Percentiles rank a stretch among this genome's conserved stretches.
Evolutionary conservation across 345 rosid genomes (phyloP).

Genomic region (Bruguiera sexangula): DNA sequence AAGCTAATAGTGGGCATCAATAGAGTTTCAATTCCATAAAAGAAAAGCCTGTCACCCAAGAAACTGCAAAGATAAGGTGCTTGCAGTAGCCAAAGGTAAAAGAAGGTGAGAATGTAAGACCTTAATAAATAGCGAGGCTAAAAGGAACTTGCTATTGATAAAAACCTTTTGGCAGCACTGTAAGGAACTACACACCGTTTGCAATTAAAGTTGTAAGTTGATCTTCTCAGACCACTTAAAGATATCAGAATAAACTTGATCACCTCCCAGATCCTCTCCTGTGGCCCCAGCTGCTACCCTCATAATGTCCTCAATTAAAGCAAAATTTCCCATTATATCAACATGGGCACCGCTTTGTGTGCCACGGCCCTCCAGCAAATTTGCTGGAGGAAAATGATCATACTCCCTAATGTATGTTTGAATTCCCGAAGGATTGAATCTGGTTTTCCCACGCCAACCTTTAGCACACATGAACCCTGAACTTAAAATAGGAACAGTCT

Average conservation of each 20-base stretch:
- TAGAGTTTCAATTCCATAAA: neutral
- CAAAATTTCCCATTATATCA: conserved; percentile 97
- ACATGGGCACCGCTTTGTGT: conserved; percentile 90
- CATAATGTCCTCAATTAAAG: conserved; percentile 76
- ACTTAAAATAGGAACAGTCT: conserved; percentile 86
- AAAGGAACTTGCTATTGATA: neutral
- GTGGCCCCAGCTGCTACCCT: conserved; percentile 84
- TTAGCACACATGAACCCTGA: conserved; percentile 92
- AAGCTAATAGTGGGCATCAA: neutral
- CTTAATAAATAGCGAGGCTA: neutral
- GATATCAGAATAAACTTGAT: conserved; percentile 78
- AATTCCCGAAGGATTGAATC: conserved; percentile 86
- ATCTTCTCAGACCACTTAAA: conserved; percentile 82
- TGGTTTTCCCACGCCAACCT: conserved; percentile 94
- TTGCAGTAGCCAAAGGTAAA: too few species aligned
- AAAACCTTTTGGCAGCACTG: neutral
- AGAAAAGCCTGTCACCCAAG: neutral
- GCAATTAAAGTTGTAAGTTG: conserved; percentile 47
- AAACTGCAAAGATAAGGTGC: too few species aligned
- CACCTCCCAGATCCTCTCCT: conserved; percentile 77
- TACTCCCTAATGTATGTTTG: conserved; percentile 72
- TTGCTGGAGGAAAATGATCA: conserved; percentile 79
- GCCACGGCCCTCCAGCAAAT: conserved; percentile 86
- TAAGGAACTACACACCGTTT: neutral
- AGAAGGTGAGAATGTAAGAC: neutral